Base-by-base conservation (phyloP, 352 stramenopile species). In the Globisporangium heterothallicum region DNA sequence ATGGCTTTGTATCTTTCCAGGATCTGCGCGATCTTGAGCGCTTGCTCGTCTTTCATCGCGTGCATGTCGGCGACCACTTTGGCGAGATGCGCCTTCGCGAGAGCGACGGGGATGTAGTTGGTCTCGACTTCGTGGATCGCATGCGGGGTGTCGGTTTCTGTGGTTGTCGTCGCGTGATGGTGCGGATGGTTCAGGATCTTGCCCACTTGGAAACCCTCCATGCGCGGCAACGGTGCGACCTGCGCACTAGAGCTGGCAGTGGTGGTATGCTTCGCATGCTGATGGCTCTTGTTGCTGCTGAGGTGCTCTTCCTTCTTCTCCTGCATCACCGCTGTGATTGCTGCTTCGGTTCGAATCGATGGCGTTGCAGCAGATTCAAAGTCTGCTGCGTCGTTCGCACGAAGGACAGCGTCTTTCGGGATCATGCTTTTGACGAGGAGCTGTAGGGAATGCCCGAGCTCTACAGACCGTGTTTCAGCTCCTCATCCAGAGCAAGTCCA, bases 1-100 rank as follows among this genome's bases (percentile, higher is more conserved):
- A 91, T 76, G 4, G 42, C 42, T 19, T 71, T 79, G 34, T 77
- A 89, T 8, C 72, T 53, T 10, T 69, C 66, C 7, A 88, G 49
- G 47, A 93, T 85, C 38, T 60, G 36, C 25, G 56, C 46, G 30
- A 93, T 53, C 24, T 74, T 72, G 38, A 66, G 48, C 1, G 72
- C 55, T 27, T 91, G 80, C 10, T 88, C 68, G 24, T 73, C 64
- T 58, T 93, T 88, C 68, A 91, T 83, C 35, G 58, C 41, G 58
- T 86, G 79, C 78, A 93, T 91, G 35, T 91, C 83, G 4, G 70
- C 48, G 22, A 93, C 83, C 4, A 90, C 83, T n/a, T 74, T 73
- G 6, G 63, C 56, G 5, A 93, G 42, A 42, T 92, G 78, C 4
- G 60, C 47, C 13, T 68, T 66, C 10, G 83, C 83, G 0, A 93